Conservation (phyloP, 2,329 filamentous ascomycete genomes). For the Cryphonectria japonica region DNA sequence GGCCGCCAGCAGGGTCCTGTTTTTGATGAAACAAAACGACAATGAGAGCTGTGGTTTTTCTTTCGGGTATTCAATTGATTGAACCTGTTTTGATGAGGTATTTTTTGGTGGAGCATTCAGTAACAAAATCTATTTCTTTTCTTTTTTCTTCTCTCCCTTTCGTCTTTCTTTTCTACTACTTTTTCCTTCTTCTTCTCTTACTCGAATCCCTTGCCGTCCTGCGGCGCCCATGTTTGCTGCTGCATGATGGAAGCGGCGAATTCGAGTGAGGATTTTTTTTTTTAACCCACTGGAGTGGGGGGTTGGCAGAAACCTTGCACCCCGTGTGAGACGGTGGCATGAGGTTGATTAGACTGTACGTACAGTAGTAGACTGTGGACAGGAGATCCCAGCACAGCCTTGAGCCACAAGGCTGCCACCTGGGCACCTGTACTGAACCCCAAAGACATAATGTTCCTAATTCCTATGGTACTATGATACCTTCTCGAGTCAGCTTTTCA, state of each 20-base stretch:
- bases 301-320: background rate
- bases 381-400: background rate
- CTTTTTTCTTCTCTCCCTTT: no score
- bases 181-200: background rate
- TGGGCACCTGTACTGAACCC: background rate
- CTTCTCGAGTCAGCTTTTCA: background rate
- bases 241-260: background rate
- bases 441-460: background rate
- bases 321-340: background rate
- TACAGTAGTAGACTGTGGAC: background rate
- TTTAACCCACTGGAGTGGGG: background rate
- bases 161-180: no score
- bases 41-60: background rate
- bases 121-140: background rate
- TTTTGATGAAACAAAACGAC: background rate
- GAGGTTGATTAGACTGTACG: background rate
- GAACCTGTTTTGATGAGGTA: background rate
- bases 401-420: slow-evolving; percentile 6
- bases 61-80: no score
- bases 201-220: background rate
- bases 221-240: background rate
- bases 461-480: background rate
- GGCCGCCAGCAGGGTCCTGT: background rate
- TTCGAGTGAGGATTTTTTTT: background rate
- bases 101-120: background rate